phyloP scores from a whole-genome alignment of 768 basidiomycete species.

The Hygrocybe punicea region DNA sequence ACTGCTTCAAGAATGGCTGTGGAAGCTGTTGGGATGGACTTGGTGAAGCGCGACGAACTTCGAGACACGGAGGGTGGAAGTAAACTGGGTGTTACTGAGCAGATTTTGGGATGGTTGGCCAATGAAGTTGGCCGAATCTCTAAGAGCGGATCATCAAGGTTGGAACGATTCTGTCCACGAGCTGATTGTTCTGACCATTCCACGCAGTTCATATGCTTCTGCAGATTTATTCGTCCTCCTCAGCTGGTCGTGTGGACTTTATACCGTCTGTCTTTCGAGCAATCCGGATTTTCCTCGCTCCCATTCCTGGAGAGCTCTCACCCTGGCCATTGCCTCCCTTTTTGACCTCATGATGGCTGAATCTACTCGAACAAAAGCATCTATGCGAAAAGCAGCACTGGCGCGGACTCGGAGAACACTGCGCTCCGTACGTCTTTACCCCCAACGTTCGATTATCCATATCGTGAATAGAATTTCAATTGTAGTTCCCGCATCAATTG shows the following conservation, averaged over 20 bases:
- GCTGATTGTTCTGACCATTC: neutral
- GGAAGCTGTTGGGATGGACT: conserved; percentile 58
- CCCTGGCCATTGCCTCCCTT: conserved; percentile 55
- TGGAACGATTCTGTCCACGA: conserved; percentile 21
- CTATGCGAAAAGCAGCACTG: conserved; percentile 59
- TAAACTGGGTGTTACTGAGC: conserved; percentile 60
- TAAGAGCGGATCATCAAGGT: conserved; percentile 57
- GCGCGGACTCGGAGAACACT: conserved; percentile 64
- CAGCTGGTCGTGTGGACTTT: conserved; percentile 67
- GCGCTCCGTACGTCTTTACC: conserved; percentile 49
- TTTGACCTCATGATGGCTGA: conserved; percentile 56
- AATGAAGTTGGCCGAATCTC: conserved; percentile 60
- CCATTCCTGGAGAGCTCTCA: conserved; percentile 49
- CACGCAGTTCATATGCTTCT: conserved; percentile 50
- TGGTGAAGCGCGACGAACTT: conserved; percentile 63
- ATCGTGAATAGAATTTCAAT: neutral
- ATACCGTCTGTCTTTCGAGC: conserved; percentile 46
- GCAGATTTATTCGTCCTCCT: conserved; percentile 66
- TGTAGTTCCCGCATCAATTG: conserved; percentile 43
- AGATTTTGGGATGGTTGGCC: conserved; percentile 73
- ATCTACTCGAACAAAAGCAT: conserved; percentile 50
- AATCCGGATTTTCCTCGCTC: conserved; percentile 46
- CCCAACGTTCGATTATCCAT: neutral
- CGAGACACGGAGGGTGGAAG: conserved; percentile 41
- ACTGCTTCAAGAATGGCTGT: conserved; percentile 66